Conservation (phyloP, 305 asterid species). For the Fraxinus dipetala region DNA sequence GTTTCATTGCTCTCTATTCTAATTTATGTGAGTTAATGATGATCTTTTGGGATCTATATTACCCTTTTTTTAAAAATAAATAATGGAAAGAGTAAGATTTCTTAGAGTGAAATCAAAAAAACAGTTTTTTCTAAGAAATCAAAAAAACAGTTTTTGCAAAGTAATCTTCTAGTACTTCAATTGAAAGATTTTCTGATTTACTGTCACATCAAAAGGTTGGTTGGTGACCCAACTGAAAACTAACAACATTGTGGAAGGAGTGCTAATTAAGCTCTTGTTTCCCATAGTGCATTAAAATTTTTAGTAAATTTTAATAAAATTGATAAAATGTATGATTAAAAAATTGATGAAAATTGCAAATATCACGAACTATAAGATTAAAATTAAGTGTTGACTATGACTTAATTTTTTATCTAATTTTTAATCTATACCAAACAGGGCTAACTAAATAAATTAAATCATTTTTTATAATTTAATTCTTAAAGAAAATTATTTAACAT, state of each 20-base stretch:
- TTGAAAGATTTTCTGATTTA: conserved; percentile 26
- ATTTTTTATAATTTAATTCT: too few relatives aligned
- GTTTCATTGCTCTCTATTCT: neutral
- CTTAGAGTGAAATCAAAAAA: neutral
- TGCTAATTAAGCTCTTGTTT: neutral
- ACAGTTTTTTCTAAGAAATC: neutral
- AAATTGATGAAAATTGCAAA: too few relatives aligned
- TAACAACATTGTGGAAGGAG: neutral
- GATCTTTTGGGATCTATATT: too few relatives aligned
- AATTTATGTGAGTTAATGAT: neutral
- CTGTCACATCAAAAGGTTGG: conserved; percentile 31
- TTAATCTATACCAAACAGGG: neutral
- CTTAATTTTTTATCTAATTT: neutral
- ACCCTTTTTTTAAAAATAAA: neutral
- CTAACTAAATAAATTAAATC: too few relatives aligned
- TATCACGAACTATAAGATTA: neutral
- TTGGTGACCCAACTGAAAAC: neutral
- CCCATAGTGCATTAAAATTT: too few relatives aligned
- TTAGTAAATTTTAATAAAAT: too few relatives aligned
- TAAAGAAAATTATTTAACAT: too few relatives aligned
- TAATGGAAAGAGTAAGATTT: neutral
- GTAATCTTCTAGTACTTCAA: conserved; percentile 13
- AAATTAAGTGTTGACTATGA: too few relatives aligned
- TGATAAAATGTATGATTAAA: too few relatives aligned
- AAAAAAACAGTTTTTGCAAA: neutral